A percentile compares a stretch with the other conserved stretches of the same genome.
These are phyloP conservation scores for Trichoderma sp. DNA, from an alignment of 2,329 filamentous ascomycete species.

Conservation along the genomic window DNA sequence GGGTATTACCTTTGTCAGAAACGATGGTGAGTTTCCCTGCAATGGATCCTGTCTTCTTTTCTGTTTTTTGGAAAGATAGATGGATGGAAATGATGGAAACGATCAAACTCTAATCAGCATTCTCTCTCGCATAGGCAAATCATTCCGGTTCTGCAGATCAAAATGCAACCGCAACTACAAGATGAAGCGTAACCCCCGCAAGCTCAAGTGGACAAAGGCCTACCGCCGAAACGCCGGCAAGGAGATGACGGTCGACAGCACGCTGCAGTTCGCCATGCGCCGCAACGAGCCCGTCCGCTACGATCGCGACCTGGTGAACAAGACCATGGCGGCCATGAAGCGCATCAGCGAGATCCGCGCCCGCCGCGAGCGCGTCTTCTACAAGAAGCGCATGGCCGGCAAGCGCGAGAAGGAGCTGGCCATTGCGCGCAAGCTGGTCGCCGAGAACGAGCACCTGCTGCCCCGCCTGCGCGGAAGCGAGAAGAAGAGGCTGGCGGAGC, in stretches of 20 bases:
- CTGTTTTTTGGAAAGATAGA: background rate
- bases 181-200: conserved; percentile 97
- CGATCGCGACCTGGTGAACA: conserved; percentile 86
- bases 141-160: conserved; percentile 63
- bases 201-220: conserved; percentile 96
- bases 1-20: conserved; percentile 57
- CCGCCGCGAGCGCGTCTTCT: conserved; percentile 86
- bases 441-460: conserved; percentile 89
- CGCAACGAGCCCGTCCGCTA: conserved; percentile 95
- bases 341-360: conserved; percentile 83
- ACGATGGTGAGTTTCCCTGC: conserved; percentile 46
- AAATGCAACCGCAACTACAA: conserved; percentile 77
- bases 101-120: background rate
- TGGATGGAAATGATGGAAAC: background rate
- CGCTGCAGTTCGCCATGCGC: conserved; percentile 86
- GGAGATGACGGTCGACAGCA: conserved; percentile 89
- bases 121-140: conserved; percentile 41
- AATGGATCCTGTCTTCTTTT: background rate
- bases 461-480: conserved; percentile 70
- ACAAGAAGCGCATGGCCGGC: conserved; percentile 90
- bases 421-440: conserved; percentile 83
- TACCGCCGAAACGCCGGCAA: conserved; percentile 82
- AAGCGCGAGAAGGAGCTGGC: conserved; percentile 82
- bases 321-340: conserved; percentile 90
- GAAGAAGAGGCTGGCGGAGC: conserved; percentile 61